phyloP scores from a whole-genome alignment of 2,329 filamentous ascomycete species.

The Colletotrichum falcatum region DNA sequence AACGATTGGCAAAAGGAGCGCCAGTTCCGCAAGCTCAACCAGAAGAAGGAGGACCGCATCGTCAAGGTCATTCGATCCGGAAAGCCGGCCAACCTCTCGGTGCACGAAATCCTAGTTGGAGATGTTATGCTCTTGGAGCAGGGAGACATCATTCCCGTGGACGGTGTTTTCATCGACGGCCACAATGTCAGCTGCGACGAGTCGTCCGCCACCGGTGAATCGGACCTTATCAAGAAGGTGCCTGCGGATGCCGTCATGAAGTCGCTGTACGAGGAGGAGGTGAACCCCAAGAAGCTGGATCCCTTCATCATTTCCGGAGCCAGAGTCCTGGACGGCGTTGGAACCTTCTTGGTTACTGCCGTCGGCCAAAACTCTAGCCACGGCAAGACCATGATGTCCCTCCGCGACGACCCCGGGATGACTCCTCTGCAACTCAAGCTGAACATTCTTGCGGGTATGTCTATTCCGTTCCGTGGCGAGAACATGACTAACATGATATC shows the following conservation, averaged over 20 bases:
- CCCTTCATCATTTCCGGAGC: constrained; percentile 87
- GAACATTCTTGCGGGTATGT: constrained; percentile 43
- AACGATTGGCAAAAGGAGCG: constrained; percentile 88
- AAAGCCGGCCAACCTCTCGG: constrained; percentile 74
- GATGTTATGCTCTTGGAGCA: constrained; percentile 81
- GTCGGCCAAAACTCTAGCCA: constrained; percentile 43
- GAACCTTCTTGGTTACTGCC: constrained; percentile 42
- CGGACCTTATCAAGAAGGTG: constrained; percentile 77
- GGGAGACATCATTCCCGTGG: constrained; percentile 78
- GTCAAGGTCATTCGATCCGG: constrained; percentile 83
- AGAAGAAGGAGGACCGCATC: constrained; percentile 80
- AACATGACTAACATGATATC: not conserved
- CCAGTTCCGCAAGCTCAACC: constrained; percentile 84
- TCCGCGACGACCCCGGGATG: constrained; percentile 42
- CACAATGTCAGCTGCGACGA: constrained; percentile 73
- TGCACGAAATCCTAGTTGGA: constrained; percentile 78
- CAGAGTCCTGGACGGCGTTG: constrained; percentile 68
- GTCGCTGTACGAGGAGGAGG: constrained; percentile 62
- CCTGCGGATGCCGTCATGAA: constrained; percentile 68
- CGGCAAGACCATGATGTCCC: constrained; percentile 44
- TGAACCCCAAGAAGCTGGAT: constrained; percentile 67
- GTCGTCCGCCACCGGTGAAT: constrained; percentile 80
- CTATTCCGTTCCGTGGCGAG: too few species aligned
- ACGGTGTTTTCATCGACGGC: constrained; percentile 74
- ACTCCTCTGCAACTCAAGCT: constrained; percentile 44